Percentiles rank a stretch among this genome's conserved stretches.
Conservation (phyloP, 331 rosid genomes). For the Pyracantha coccinea region DNA sequence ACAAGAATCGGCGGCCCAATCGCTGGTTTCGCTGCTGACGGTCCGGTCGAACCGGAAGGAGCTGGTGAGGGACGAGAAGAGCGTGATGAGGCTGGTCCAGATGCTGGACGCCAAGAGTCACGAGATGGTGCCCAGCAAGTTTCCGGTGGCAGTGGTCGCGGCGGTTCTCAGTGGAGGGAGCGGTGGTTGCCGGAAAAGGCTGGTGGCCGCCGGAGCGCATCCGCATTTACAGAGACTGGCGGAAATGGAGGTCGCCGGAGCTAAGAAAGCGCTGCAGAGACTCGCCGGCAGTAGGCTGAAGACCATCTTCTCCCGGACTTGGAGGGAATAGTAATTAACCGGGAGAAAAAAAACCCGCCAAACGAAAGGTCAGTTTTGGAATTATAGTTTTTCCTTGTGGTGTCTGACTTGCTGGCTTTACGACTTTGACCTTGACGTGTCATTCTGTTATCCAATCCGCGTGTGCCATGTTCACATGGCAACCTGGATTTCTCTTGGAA, state of each 20-base stretch:
- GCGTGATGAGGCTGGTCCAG: conserved; percentile 41
- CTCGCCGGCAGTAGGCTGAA: conserved; percentile 41
- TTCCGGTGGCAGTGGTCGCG: conserved; percentile 29
- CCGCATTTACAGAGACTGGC: conserved; percentile 34
- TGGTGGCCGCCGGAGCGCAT: conserved; percentile 35
- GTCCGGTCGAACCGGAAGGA: conserved; percentile 55
- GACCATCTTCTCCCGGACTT: conserved; percentile 35
- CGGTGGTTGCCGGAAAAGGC: conserved; percentile 37
- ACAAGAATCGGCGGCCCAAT: conserved; percentile 38
- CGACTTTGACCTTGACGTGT: conserved; percentile 3
- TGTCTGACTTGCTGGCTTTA: not conserved
- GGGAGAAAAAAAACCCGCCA: conserved; percentile 17
- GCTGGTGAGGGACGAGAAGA: conserved; percentile 47
- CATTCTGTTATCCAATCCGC: not conserved
- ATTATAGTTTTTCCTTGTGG: not conserved
- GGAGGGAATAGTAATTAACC: conserved; percentile 39
- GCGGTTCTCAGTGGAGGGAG: conserved; percentile 39
- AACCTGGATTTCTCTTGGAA: not conserved
- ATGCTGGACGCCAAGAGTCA: conserved; percentile 34
- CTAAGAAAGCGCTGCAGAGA: conserved; percentile 42
- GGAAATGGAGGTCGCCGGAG: conserved; percentile 41
- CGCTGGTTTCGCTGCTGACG: conserved; percentile 27
- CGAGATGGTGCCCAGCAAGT: conserved; percentile 19
- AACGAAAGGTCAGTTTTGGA: conserved; percentile 24
- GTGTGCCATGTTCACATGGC: not conserved